Evolutionary conservation across 345 rosid genomes (phyloP).

Genomic region (Heritiera fomes): DNA sequence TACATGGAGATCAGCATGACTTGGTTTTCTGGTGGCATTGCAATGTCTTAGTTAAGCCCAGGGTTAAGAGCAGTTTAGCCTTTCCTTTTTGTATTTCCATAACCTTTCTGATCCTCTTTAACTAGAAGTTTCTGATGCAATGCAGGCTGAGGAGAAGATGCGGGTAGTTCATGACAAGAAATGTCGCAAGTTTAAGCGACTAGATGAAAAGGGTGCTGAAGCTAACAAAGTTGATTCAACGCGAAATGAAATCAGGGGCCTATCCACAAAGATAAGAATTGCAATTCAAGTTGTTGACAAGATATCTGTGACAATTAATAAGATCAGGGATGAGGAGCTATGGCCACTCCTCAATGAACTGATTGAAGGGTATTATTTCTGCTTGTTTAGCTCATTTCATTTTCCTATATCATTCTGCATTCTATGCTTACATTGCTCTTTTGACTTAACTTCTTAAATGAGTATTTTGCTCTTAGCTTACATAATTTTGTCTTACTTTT

Average conservation of each 20-base stretch:
- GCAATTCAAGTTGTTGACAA: slow-evolving; percentile 90
- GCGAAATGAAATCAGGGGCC: slow-evolving; percentile 48
- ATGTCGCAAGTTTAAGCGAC: slow-evolving; percentile 64
- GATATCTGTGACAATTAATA: slow-evolving; percentile 75
- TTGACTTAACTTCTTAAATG: neutral
- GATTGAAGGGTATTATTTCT: slow-evolving; percentile 69
- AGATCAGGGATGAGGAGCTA: slow-evolving; percentile 92
- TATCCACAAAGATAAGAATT: slow-evolving; percentile 83
- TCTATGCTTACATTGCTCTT: slow-evolving; percentile 9
- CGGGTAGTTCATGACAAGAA: slow-evolving; percentile 76
- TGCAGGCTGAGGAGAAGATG: slow-evolving; percentile 89
- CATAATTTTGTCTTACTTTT: neutral
- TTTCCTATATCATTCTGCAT: neutral
- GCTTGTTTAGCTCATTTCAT: slow-evolving; percentile 7
- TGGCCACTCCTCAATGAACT: slow-evolving; percentile 91
- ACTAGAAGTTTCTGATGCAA: slow-evolving; percentile 15
- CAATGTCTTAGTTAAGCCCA: slow-evolving; percentile 1
- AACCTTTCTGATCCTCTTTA: slow-evolving; percentile 9
- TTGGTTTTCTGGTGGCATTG: neutral
- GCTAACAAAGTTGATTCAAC: slow-evolving; percentile 61
- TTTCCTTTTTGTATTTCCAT: neutral
- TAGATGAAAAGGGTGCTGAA: slow-evolving; percentile 88
- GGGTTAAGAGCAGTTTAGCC: neutral
- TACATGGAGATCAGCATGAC: neutral
- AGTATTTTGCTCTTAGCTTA: slow-evolving; percentile 12